Evolutionary conservation across 257 asterid species (phyloP).

Genomic region (Solanum dulcamara): DNA sequence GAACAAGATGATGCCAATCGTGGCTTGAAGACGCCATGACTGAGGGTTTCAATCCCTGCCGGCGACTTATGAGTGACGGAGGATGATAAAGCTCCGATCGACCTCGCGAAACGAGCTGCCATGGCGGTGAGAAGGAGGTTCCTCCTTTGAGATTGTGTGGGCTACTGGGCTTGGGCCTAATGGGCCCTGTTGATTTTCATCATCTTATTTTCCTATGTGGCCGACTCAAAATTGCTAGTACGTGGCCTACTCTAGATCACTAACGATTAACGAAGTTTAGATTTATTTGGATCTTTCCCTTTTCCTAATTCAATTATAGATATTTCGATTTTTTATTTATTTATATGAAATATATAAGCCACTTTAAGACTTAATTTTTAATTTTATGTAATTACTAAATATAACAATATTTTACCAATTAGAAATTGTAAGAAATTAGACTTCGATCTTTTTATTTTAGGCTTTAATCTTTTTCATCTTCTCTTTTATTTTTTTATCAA

Average conservation of each 20-base stretch:
- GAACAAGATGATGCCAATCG: constrained; percentile 14
- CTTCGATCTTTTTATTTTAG: too few relatives aligned
- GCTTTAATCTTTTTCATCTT: too few relatives aligned
- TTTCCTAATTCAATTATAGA: too few relatives aligned
- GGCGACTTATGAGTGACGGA: constrained; percentile 11
- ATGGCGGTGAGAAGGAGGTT: constrained; percentile 17
- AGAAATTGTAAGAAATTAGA: too few relatives aligned
- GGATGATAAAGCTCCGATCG: constrained; percentile 11
- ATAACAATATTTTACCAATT: too few relatives aligned
- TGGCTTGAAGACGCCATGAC: neutral
- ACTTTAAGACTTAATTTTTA: too few relatives aligned
- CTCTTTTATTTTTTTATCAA: too few relatives aligned
- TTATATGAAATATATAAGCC: too few relatives aligned
- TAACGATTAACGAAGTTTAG: too few relatives aligned
- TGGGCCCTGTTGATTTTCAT: neutral
- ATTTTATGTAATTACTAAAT: too few relatives aligned
- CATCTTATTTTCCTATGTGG: neutral
- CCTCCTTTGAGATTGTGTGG: neutral
- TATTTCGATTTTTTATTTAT: too few relatives aligned
- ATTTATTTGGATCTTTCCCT: too few relatives aligned
- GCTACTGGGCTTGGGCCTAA: neutral
- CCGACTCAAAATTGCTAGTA: neutral
- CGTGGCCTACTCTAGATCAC: neutral
- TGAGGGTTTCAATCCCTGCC: neutral
- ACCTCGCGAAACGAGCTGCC: constrained; percentile 37